Evolutionary conservation across 441 rosid genomes (phyloP), one percentile per base, ranked within the genome.

Genomic region (Erodium chrysanthum): DNA sequence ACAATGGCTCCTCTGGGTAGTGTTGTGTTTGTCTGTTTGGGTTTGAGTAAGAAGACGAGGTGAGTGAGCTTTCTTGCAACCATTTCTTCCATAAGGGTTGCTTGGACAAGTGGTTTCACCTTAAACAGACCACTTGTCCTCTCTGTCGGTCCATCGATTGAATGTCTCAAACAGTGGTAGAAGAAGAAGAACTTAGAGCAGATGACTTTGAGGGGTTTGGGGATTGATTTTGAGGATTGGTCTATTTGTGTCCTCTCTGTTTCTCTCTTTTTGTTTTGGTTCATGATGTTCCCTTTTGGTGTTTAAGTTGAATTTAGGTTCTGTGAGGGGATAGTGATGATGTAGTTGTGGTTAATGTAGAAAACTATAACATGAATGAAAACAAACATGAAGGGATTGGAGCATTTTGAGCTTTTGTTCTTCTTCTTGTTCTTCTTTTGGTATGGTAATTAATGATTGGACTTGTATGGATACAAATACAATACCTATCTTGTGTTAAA

Each of bases 21-120:
- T 93, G 98, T 61, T 84, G 93, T 77, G 96, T 91, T 52, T 93
- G 98, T 74, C 74, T 93, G 4, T 79, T 81, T 78, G 80, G 88
- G 77, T 93, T 85, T 76, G 80, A 84, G 70, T 89, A 76, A 35
- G 89, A 86, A 40, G 97, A 89, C 29, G 92, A 93, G 81, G 88
- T 89, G 73, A 91, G 89, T 71, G 93, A 93, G 76, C 71, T 93
- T 73, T 78, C 84, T 52, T 93, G 98, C 84, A 83, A 75, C 79
- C 98, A 93, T 84, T 86, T 83, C 84, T 89, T 89, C 75, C 96
- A 90, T 81, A 81, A 73, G 74, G 70, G 75, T 65, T 93, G 97
- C 61, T 61, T 93, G 54, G 84, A 88, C 70, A 91, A 83, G 68
- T 93, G 96, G 97, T 80, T 93, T 75, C 74, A 77, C 44, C 85